phyloP scores from a whole-genome alignment of 2,329 filamentous ascomycete genomes.

The Cercospora zeina region DNA sequence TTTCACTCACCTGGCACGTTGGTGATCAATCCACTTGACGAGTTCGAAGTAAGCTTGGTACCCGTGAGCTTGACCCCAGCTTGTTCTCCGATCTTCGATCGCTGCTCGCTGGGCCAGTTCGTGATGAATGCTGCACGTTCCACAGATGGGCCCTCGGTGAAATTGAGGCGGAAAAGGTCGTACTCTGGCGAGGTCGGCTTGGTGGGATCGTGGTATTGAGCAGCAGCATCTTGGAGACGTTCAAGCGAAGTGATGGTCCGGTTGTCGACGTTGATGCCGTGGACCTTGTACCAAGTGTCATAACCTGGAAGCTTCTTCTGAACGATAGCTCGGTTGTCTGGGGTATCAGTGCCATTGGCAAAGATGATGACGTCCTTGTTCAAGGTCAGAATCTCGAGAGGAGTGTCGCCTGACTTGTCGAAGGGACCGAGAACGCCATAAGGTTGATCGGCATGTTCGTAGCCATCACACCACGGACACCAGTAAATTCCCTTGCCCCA shows the following conservation, averaged over 20 bases:
- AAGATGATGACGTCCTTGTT: conserved; percentile 22
- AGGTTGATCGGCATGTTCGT: conserved; percentile 22
- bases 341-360: conserved; percentile 21
- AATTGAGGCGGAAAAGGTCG: conserved; percentile 22
- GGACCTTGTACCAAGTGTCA: conserved; percentile 16
- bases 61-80: conserved; percentile 13
- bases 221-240: conserved; percentile 15
- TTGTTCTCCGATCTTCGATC: conserved; percentile 12
- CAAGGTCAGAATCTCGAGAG: conserved; percentile 18
- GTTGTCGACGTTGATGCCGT: conserved; percentile 22
- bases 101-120: conserved; percentile 18
- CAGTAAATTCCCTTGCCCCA: conserved; percentile 32
- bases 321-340: conserved; percentile 13
- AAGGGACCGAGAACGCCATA: conserved; percentile 21
- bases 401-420: conserved; percentile 12
- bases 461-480: conserved; percentile 33
- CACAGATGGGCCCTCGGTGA: conserved; percentile 14
- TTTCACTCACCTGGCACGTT: conserved; percentile 16
- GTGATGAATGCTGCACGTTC: conserved; percentile 18
- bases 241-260: conserved; percentile 21
- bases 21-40: conserved; percentile 17
- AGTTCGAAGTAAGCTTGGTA: conserved; percentile 6
- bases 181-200: conserved; percentile 15
- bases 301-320: conserved; percentile 17
- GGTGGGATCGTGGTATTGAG: conserved; percentile 13